Evolutionary conservation across 2,329 filamentous ascomycete genomes (phyloP), one percentile per base, ranked within the genome.

Genomic region (Botrytis tulipae): DNA sequence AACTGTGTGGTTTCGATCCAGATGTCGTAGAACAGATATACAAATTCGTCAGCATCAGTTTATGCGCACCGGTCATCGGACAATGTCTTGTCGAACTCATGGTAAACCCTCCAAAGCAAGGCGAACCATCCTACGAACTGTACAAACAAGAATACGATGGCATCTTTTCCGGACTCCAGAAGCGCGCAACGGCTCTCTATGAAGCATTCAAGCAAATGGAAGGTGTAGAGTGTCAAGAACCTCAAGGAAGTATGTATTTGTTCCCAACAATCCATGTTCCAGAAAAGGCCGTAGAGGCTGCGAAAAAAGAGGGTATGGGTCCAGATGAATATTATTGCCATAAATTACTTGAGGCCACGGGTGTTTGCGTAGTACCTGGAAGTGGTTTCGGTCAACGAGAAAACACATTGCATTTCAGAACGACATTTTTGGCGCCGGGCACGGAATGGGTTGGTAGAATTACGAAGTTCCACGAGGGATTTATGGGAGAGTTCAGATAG

Each of bases 31-130:
- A 92, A 77, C 92, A 98, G 86, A 95, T 99, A 83, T 98, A 98
- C 90, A 99, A 99, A 86, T 97, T 97, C 82, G 92, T 98, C 81
- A 96, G 92, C 82, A 98, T 99, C 85, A 95, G 93, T 85, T 91
- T 99, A 78, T 99, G 96, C 84, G 92, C 96, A 69, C 95, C 96
- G 40, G 96, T 99, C 79, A 89, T 97, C 78, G 95, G 95, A 75
- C 96, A 99, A 87, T 98, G 96, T 84, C 87, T 98, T 66, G 93
- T 99, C 75, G 96, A 98, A 86, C 86, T 97, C 82, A 98, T 98
- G 95, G 94, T 98, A 80, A 98, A 98, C 87, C 96, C 96, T 71
- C 96, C 96, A 57, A 88, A 88, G 80, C 84, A 90, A 78, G 95
- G 96, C 74, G 92, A 97, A 74, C 93, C 93, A 25, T 97, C 93